A percentile compares a stretch with the other conserved stretches of the same genome.
Conservation (phyloP, 2,329 filamentous ascomycete genomes). For the Xylariomycetidae sp. region DNA sequence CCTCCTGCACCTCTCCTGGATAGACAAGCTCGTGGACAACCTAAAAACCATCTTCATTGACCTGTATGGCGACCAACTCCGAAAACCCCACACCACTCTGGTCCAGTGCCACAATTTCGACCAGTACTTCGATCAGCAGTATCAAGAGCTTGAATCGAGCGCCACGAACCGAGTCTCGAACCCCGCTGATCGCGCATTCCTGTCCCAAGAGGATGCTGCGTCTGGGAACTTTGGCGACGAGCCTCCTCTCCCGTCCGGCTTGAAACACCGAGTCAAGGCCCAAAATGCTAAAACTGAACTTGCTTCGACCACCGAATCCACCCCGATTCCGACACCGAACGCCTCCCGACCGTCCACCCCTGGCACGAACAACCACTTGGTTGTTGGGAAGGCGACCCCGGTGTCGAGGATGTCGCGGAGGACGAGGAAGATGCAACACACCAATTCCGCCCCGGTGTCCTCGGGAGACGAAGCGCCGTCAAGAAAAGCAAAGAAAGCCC, state of each 20-base stretch:
- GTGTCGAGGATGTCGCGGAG: conserved; percentile 73
- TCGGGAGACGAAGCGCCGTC: conserved; percentile 75
- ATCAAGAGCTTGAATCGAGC: conserved; percentile 69
- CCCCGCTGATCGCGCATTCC: conserved; percentile 20
- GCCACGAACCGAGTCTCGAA: conserved; percentile 14
- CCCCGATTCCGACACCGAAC: conserved; percentile 64
- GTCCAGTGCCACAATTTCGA: conserved; percentile 78
- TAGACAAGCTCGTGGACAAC: conserved; percentile 93
- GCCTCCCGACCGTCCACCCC: conserved; percentile 78
- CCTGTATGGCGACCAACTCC: conserved; percentile 82
- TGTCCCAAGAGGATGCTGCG: conserved; percentile 28
- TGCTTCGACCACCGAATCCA: conserved; percentile 57
- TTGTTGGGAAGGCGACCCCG: conserved; percentile 70
- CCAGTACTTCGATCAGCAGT: conserved; percentile 88
- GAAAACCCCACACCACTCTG: conserved; percentile 69
- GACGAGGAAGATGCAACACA: conserved; percentile 64
- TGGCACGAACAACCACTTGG: conserved; percentile 50
- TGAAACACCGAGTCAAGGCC: conserved; percentile 34
- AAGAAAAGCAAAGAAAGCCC: conserved; percentile 54
- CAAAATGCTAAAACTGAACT: conserved; percentile 29
- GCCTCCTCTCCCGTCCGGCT: conserved; percentile 32
- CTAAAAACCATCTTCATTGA: conserved; percentile 88
- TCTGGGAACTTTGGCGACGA: conserved; percentile 33
- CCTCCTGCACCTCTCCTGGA: conserved; percentile 90
- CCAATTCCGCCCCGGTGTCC: conserved; percentile 59